phyloP scores from a whole-genome alignment of 331 rosid genomes.

The Telfairia occidentalis region DNA sequence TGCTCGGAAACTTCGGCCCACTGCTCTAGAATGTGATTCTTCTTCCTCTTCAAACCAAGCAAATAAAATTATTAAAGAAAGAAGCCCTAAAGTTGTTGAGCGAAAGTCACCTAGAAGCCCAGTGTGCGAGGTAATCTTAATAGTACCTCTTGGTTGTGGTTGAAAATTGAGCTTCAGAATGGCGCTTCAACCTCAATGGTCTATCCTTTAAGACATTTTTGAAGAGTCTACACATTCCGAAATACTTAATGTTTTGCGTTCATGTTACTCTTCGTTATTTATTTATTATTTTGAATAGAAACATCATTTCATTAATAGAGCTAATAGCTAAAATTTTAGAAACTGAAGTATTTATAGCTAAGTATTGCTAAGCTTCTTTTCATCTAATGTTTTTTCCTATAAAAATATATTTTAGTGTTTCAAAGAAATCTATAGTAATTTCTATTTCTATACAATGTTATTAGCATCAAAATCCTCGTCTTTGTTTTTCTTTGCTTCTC shows the following conservation, averaged over 20 bases:
- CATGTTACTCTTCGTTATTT: too few relatives aligned
- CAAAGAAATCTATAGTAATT: neutral
- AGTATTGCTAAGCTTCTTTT: neutral
- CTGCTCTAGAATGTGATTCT: constrained; percentile 40
- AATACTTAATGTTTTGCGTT: neutral
- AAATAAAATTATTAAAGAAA: constrained; percentile 48
- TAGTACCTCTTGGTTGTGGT: neutral
- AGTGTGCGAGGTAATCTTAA: constrained; percentile 51
- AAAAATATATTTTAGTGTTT: neutral
- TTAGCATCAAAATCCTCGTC: neutral
- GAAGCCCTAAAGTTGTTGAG: constrained; percentile 71
- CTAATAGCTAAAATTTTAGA: neutral
- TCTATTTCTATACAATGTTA: neutral
- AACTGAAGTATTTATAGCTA: neutral
- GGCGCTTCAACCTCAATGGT: neutral
- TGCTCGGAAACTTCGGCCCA: constrained; percentile 56
- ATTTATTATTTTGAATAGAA: too few relatives aligned
- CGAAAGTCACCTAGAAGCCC: constrained; percentile 89
- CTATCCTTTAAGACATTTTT: neutral
- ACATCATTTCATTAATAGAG: too few relatives aligned
- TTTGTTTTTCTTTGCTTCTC: neutral
- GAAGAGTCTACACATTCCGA: neutral
- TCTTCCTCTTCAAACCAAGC: constrained; percentile 43
- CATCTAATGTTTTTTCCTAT: neutral
- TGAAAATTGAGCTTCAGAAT: neutral